Base-by-base conservation (phyloP, 1,139 yeast species). In the Blastobotrys apis region DNA sequence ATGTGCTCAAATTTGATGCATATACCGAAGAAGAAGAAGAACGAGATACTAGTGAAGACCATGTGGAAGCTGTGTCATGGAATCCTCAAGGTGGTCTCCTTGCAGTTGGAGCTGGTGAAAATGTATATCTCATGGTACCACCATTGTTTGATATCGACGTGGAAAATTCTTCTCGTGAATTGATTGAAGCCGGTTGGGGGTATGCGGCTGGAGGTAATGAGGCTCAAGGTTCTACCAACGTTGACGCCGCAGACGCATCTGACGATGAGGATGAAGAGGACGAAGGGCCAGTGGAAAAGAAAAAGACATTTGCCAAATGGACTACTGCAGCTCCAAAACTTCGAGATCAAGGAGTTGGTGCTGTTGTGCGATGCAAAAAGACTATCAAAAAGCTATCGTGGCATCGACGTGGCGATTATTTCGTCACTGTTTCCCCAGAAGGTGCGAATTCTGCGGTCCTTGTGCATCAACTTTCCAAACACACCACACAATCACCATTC, bases 391-490 rank as follows among this genome's bases (percentile, higher is more conserved):
- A 81, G 60, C 58, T 92, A 15, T 78, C 95, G 54, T 92, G 99
- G 99, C 99, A 92, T 66, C 77, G 97, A 65, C 84, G 85, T 60
- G 99, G 98, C 60, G 98, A 92, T 69, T 92, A 92, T 64, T 86
- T 94, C 57, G 95, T 92, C 52, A 82, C 95, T 2, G 95, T 87
- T 19, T 81, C 95, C 10, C 97, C 97, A 39, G 92, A 85, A 48
- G 84, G 87, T 45, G 87, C 86, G 49, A 82, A 87, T 61, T 78
- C 94, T 5, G 83, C 97, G 4, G 96, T 92, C 35, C 73, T 94
- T 48, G 87, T 92, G 53, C 99, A 92, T 67, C 97, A 92, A 69
- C 69, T 92, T 41, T 86, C 97, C 4, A 88, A 88, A 67, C 98
- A 92, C 70, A 75, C 84, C 51, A 84, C 97, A n/a, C 99, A 92